Evolutionary conservation across 129 eudicot species (phyloP), one percentile per base, ranked within the genome.

Genomic region (Silybum marianum): DNA sequence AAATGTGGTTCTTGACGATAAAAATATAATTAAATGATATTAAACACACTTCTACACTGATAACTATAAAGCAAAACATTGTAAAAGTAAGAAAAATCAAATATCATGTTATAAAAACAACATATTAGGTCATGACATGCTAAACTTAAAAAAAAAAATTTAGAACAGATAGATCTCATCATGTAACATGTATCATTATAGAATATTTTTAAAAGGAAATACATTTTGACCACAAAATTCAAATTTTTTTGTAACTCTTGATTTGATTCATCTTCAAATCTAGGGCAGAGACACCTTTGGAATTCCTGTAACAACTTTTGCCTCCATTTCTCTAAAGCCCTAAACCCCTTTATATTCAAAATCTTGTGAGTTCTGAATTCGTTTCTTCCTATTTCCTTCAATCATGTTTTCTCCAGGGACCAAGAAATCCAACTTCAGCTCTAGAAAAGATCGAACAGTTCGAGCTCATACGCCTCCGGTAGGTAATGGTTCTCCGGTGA

Each of bases 331-430:
- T 69, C 72, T 77, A 71, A 83, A 83, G 69, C 86, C 86, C 86
- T 83, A 83, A 83, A 77, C 74, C 86, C 73, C 85, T 69, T 78
- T 62, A 40, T 62, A 40, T 62, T 70, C 42, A 21, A 62, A 62
- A 73, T 71, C 54, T 39, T 16, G 40, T 22, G 16, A 38, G 1
- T 38, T 38, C 42, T 38, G 9, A n/a, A 24, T 25, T 69, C 40
- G 63, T 7, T 42, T 62, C 24, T 28, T 39, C 74, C 16, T 16
- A 44, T 6, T 23, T 65, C 21, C 73, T 81, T 51, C 80, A 74
- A 18, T 28, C 81, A 92, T 92, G 97, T 92, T 92, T 16, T 89
- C 97, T 74, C 97, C 97, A 13, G 92, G 89, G 7, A 82, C 90
- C 14, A 92, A 85, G 89, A 90, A 84, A 71, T 86, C 95, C 44